These are phyloP conservation scores for Cinchona pubescens DNA, from an alignment of 257 asterid genomes.

Conservation along the genomic window DNA sequence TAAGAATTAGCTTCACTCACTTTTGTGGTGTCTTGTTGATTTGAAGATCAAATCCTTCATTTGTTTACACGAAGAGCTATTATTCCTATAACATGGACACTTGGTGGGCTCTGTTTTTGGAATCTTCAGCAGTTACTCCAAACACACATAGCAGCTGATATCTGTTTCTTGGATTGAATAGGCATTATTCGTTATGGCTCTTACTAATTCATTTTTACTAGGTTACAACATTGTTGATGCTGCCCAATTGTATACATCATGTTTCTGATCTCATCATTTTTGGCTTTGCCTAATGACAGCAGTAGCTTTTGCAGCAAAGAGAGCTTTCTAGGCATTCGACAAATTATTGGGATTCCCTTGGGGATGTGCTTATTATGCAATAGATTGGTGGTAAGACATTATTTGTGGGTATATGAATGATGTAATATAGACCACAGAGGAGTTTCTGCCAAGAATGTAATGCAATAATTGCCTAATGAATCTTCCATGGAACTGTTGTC, in stretches of 20 bases:
- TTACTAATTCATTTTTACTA: conserved; percentile 1
- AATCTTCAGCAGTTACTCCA: conserved; percentile 9
- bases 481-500: background rate
- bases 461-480: background rate
- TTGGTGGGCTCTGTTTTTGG: background rate
- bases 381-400: background rate
- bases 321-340: background rate
- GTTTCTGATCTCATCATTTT: background rate
- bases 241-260: background rate
- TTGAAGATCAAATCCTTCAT: background rate
- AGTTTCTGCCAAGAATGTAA: background rate
- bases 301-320: background rate
- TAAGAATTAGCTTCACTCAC: conserved; percentile 2
- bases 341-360: background rate
- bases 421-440: background rate
- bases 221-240: background rate
- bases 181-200: conserved; percentile 4
- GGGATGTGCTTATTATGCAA: background rate
- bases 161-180: background rate
- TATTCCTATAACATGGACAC: background rate
- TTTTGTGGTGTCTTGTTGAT: conserved; percentile 8
- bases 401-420: background rate
- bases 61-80: background rate
- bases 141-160: conserved; percentile 1
- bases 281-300: conserved; percentile 1